These are phyloP conservation scores for Penicillium sp. DNA, from an alignment of 2,329 filamentous ascomycete species.

Conservation along the genomic window DNA sequence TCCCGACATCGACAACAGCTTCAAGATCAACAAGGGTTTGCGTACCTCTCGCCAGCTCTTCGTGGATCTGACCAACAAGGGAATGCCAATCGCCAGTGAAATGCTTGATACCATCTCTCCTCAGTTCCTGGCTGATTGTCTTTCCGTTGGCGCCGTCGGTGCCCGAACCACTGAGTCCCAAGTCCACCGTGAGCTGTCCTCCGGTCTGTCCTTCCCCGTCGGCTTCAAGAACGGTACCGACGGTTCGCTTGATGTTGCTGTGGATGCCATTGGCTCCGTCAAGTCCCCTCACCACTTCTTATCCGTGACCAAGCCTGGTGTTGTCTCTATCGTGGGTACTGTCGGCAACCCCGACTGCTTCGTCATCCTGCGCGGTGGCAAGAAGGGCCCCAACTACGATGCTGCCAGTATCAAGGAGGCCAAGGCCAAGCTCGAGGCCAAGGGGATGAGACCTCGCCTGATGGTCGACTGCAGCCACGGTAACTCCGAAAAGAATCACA, in stretches of 20 bases:
- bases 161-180: constrained; percentile 97
- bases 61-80: constrained; percentile 84
- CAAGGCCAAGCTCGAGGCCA: constrained; percentile 76
- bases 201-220: constrained; percentile 92
- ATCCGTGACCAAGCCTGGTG: constrained; percentile 93
- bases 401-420: constrained; percentile 80
- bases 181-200: constrained; percentile 91
- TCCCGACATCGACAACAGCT: constrained; percentile 96
- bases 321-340: constrained; percentile 93
- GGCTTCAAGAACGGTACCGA: constrained; percentile 99
- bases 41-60: constrained; percentile 86
- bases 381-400: constrained; percentile 92
- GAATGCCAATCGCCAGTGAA: constrained; percentile 95
- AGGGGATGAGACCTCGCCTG: constrained; percentile 73
- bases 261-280: constrained; percentile 93
- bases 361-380: constrained; percentile 90
- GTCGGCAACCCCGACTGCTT: constrained; percentile 97
- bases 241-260: constrained; percentile 82
- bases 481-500: constrained; percentile 94
- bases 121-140: constrained; percentile 90
- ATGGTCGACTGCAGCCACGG: constrained; percentile 99
- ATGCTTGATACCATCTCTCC: constrained; percentile 98
- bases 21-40: constrained; percentile 98
- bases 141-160: constrained; percentile 90
- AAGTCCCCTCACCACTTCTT: constrained; percentile 94